Evolutionary conservation across 106 monocot species (phyloP).

Genomic region (Agapanthus africanus): DNA sequence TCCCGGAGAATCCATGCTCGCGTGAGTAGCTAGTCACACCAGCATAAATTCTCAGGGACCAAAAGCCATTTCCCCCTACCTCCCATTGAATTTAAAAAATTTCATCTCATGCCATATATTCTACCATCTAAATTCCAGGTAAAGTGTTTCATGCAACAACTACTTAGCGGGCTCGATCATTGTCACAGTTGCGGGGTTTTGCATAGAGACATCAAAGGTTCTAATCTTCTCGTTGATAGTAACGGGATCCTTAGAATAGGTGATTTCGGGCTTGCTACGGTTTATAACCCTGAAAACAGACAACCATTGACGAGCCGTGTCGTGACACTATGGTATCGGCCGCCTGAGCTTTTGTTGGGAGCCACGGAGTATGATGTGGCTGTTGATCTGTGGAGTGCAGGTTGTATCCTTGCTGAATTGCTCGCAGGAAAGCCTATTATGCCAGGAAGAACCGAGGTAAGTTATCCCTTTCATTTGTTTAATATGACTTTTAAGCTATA

Average conservation of each 20-base stretch:
- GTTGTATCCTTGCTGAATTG: constrained; percentile 63
- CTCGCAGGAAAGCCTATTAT: constrained; percentile 45
- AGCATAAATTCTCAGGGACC: too few species aligned
- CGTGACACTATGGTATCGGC: constrained; percentile 85
- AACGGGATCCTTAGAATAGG: constrained; percentile 66
- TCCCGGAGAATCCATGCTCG: too few species aligned
- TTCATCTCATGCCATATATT: not conserved
- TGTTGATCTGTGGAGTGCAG: constrained; percentile 66
- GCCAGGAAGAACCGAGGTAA: constrained; percentile 59
- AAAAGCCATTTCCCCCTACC: too few species aligned
- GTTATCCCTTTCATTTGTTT: not conserved
- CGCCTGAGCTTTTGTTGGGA: constrained; percentile 81
- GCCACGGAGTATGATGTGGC: constrained; percentile 51
- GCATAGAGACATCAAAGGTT: constrained; percentile 88
- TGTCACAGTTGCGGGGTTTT: constrained; percentile 65
- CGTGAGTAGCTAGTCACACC: too few species aligned
- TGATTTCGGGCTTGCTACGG: constrained; percentile 75
- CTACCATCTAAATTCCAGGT: constrained; percentile 29
- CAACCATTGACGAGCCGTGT: constrained; percentile 74
- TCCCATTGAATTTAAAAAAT: not conserved
- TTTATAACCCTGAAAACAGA: constrained; percentile 36
- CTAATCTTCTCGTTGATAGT: constrained; percentile 69
- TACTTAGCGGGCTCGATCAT: constrained; percentile 70
- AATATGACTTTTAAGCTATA: constrained; percentile 1
- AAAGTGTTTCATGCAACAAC: constrained; percentile 75